Evolutionary conservation across 140 eudicot genomes (phyloP).

Genomic region (Ambrosia hybrid): DNA sequence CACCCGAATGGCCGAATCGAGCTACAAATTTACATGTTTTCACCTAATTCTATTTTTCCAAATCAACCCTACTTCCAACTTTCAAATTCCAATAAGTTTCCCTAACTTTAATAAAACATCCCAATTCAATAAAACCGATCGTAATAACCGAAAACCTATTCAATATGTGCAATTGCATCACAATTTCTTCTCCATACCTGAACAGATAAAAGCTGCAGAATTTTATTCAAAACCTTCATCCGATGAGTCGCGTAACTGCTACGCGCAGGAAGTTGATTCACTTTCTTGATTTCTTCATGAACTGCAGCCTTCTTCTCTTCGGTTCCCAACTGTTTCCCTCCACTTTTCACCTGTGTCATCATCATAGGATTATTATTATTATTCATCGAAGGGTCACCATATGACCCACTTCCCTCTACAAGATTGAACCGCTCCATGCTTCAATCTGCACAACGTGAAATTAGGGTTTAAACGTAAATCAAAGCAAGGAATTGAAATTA

Average conservation of each 20-base stretch:
- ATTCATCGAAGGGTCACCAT: slow-evolving; percentile 4
- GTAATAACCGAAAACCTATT: too few species aligned
- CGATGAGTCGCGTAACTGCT: slow-evolving; percentile 77
- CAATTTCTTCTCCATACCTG: slow-evolving; percentile 41
- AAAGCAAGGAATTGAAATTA: slow-evolving; percentile 3
- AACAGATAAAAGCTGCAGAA: slow-evolving; percentile 63
- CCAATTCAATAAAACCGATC: too few species aligned
- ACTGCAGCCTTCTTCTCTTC: slow-evolving; percentile 58
- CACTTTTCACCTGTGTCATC: slow-evolving; percentile 16
- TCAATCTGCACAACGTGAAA: not conserved
- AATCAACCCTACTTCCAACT: too few species aligned
- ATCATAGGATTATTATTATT: slow-evolving; percentile 1
- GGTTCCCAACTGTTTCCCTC: slow-evolving; percentile 42
- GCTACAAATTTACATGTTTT: too few species aligned
- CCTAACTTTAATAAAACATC: too few species aligned
- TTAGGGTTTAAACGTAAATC: slow-evolving; percentile 17
- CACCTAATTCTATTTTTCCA: too few species aligned
- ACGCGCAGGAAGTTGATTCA: slow-evolving; percentile 57
- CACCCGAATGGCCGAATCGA: too few species aligned
- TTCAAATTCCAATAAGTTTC: too few species aligned
- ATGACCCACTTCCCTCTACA: slow-evolving; percentile 22
- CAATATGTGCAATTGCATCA: not conserved
- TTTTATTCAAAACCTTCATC: slow-evolving; percentile 58
- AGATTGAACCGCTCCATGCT: slow-evolving; percentile 47
- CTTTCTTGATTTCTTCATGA: slow-evolving; percentile 58